These are phyloP conservation scores for Hypholoma fasciculare DNA, from an alignment of 768 basidiomycete genomes.

Conservation along the genomic window DNA sequence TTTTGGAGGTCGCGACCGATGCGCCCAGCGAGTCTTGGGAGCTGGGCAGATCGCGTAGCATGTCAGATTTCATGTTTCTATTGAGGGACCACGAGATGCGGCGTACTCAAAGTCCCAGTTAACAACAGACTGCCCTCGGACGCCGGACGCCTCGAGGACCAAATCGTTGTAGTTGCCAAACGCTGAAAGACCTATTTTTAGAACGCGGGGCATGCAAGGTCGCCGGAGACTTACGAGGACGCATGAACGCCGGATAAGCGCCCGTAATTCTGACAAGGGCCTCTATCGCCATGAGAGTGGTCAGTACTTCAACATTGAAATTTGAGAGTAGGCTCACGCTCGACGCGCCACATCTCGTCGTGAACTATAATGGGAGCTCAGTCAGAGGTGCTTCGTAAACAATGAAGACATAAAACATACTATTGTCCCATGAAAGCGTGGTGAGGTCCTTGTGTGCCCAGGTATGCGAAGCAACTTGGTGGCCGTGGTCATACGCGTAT, in stretches of 20 bases:
- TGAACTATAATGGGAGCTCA: constrained; percentile 21
- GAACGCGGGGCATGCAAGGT: neutral
- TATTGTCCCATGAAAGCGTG: constrained; percentile 29
- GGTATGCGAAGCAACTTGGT: constrained; percentile 46
- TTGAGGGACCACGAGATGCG: too few relatives aligned
- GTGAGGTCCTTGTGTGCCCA: constrained; percentile 40
- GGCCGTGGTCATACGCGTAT: constrained; percentile 37
- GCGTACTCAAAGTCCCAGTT: constrained; percentile 30
- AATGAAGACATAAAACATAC: constrained; percentile 17
- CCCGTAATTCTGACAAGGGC: constrained; percentile 34
- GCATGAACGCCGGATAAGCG: constrained; percentile 38
- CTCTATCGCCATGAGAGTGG: constrained; percentile 17
- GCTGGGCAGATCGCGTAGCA: constrained; percentile 7
- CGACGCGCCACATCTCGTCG: constrained; percentile 34
- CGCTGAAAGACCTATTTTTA: constrained; percentile 20
- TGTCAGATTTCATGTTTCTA: neutral
- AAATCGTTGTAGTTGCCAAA: constrained; percentile 42
- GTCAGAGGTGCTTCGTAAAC: neutral
- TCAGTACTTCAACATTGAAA: neutral
- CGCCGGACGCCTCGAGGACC: constrained; percentile 30
- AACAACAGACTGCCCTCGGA: constrained; percentile 29
- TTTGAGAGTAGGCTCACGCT: constrained; percentile 23
- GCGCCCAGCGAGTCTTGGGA: constrained; percentile 30
- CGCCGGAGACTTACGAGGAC: constrained; percentile 29
- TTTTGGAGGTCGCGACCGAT: constrained; percentile 19